Percentiles rank a stretch among this genome's conserved stretches.
These are phyloP conservation scores for Ustilaginoidea virens DNA, from an alignment of 2,329 filamentous ascomycete species.

Conservation along the genomic window DNA sequence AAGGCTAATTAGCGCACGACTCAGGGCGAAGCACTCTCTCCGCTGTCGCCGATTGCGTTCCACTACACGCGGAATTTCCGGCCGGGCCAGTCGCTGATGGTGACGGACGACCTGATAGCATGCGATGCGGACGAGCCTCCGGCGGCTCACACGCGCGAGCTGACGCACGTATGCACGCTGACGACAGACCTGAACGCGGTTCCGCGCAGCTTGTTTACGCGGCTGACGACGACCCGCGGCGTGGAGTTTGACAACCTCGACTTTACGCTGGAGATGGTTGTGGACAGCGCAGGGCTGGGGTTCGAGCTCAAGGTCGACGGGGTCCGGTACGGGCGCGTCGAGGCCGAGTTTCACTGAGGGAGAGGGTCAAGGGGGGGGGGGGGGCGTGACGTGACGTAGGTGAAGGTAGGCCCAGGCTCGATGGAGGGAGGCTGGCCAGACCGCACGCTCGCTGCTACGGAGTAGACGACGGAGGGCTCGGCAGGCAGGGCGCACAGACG, in stretches of 20 bases:
- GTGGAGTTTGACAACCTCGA: slow-evolving; percentile 73
- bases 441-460: too few species aligned
- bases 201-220: slow-evolving; percentile 56
- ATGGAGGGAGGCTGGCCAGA: too few species aligned
- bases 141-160: slow-evolving; percentile 39
- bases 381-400: too few species aligned
- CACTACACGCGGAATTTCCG: slow-evolving; percentile 79
- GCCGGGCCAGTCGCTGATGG: slow-evolving; percentile 58
- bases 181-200: slow-evolving; percentile 69
- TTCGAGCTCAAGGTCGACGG: slow-evolving; percentile 72
- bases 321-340: slow-evolving; percentile 59
- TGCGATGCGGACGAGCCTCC: slow-evolving; percentile 56
- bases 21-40: slow-evolving; percentile 59
- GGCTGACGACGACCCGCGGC: slow-evolving; percentile 62
- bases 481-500: too few species aligned
- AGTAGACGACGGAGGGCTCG: too few species aligned
- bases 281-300: slow-evolving; percentile 59
- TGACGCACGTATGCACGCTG: slow-evolving; percentile 62
- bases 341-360: slow-evolving; percentile 54
- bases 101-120: slow-evolving; percentile 68
- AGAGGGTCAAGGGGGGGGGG: neutral
- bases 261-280: slow-evolving; percentile 71
- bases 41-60: slow-evolving; percentile 61
- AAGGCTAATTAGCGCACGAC: slow-evolving; percentile 1
- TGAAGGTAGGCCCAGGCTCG: too few species aligned